Base-by-base conservation (phyloP, 495 filamentous ascomycete genomes). In the Aspergillus ostianus region DNA sequence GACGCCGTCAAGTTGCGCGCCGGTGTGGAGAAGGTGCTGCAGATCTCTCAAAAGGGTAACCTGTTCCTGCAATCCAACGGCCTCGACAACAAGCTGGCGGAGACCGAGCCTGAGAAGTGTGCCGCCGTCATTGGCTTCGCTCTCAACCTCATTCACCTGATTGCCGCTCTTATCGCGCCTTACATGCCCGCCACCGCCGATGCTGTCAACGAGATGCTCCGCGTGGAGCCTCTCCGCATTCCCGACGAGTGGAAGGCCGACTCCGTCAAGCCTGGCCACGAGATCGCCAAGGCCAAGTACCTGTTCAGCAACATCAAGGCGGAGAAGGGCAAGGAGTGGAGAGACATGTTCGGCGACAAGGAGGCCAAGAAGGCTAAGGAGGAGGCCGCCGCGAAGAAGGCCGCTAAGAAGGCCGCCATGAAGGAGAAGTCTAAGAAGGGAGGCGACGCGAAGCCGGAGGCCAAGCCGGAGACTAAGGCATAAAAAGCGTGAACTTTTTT, bases 291-390 rank as follows among this genome's bases (percentile, higher is more conserved):
- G 68, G 86, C 93, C 3, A 80, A 83, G 59, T 89, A 93, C 62
- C 80, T 98, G 36, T 98, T 98, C 78, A 82, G 84, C n/a, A 79
- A 77, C 51, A 96, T 97, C 60, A 88, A 93, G 55, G 81, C 87
- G 18, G 88, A 88, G 76, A 93, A 91, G 77, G 88, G 87, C 19
- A 80, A 87, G 21, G 86, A 91, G 68, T 98, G 93, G 93, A 84
- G 86, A 55, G 84, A 86, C 44, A 76, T 78, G 65, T 98, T 89
- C 69, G 93, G 93, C 36, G 91, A 91, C 30, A 87, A 83, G 1
- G 84, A 90, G 67, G 87, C 84, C 56, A 77, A 84, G 30, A 71
- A 80, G 59, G 81, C 80, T 67, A 84, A 90, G 69, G 89, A 87
- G 56, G 85, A 90, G 51, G 86, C 87, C 59, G 66, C 77, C 51